These are phyloP conservation scores for Nephelium lappaceum DNA, from an alignment of 345 rosid genomes.

Conservation along the genomic window DNA sequence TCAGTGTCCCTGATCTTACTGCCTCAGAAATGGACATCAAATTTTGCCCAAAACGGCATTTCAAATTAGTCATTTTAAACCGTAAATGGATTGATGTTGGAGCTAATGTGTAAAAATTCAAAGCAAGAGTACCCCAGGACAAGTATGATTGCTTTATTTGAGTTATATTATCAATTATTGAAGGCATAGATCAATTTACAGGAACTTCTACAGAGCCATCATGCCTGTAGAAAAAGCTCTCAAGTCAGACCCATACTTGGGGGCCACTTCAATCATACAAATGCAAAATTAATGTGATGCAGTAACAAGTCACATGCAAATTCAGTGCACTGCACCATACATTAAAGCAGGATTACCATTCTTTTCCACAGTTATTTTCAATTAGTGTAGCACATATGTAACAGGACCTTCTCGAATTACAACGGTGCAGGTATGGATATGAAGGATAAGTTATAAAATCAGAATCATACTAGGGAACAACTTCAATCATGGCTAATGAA, in stretches of 20 bases:
- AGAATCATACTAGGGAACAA: conserved; percentile 25
- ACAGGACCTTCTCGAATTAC: background rate
- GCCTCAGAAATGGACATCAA: conserved; percentile 13
- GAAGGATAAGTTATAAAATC: conserved; percentile 15
- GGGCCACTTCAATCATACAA: conserved; percentile 24
- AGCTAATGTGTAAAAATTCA: background rate
- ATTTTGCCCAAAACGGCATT: conserved; percentile 2
- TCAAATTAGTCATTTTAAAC: conserved; percentile 2
- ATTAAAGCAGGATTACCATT: background rate
- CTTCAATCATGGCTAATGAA: conserved; percentile 3
- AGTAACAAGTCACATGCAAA: conserved; percentile 23
- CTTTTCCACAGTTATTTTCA: background rate
- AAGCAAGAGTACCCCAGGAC: background rate
- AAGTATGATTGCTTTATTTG: background rate
- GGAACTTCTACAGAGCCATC: conserved; percentile 11
- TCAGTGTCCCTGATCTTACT: conserved; percentile 19
- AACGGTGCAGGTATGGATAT: background rate
- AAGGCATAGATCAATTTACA: background rate
- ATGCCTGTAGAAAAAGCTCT: conserved; percentile 12
- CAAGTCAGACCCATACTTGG: conserved; percentile 18
- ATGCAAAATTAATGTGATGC: conserved; percentile 12
- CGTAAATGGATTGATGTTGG: background rate
- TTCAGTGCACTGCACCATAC: conserved; percentile 9
- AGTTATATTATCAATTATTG: background rate
- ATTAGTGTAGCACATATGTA: background rate